phyloP scores from a whole-genome alignment of 2,329 filamentous ascomycete genomes.

The Gaeumannomyces sp. region DNA sequence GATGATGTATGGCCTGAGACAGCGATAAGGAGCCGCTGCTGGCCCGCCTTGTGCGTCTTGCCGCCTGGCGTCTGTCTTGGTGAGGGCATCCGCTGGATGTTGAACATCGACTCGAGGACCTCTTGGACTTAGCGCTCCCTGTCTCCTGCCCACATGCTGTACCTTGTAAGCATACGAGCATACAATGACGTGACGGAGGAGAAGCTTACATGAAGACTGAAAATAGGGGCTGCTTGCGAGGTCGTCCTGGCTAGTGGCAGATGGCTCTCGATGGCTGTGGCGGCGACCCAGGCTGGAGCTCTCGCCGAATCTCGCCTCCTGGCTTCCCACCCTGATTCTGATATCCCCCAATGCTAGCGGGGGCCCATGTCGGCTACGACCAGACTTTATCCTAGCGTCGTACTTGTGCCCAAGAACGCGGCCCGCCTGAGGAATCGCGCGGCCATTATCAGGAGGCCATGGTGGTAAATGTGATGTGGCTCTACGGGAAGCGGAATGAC shows the following conservation, averaged over 20 bases:
- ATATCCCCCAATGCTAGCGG: constrained; percentile 16
- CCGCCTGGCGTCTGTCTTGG: not conserved
- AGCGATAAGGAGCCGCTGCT: not conserved
- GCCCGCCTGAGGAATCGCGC: constrained; percentile 15
- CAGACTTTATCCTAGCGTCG: constrained; percentile 2
- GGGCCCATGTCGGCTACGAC: constrained; percentile 1
- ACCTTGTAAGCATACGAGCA: not conserved
- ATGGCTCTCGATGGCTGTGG: constrained; percentile 1
- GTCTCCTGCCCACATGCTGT: not conserved
- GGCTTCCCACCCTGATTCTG: constrained; percentile 29
- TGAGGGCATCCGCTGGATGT: not conserved
- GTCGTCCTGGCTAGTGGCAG: not conserved
- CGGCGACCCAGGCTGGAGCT: constrained; percentile 12
- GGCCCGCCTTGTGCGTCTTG: not conserved
- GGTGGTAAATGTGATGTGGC: constrained; percentile 1
- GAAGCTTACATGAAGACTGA: constrained; percentile 2
- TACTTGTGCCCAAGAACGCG: constrained; percentile 17
- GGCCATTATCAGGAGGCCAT: constrained; percentile 10
- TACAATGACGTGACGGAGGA: no score
- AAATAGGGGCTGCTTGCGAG: constrained; percentile 7
- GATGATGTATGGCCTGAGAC: not conserved
- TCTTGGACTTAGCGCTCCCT: not conserved
- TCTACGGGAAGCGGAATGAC: constrained; percentile 17
- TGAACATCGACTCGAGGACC: not conserved
- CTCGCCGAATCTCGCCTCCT: constrained; percentile 22